Percentiles rank a stretch among this genome's conserved stretches.
Conservation (phyloP, 164 flowering plant genomes). For the Hamamelis virginiana region DNA sequence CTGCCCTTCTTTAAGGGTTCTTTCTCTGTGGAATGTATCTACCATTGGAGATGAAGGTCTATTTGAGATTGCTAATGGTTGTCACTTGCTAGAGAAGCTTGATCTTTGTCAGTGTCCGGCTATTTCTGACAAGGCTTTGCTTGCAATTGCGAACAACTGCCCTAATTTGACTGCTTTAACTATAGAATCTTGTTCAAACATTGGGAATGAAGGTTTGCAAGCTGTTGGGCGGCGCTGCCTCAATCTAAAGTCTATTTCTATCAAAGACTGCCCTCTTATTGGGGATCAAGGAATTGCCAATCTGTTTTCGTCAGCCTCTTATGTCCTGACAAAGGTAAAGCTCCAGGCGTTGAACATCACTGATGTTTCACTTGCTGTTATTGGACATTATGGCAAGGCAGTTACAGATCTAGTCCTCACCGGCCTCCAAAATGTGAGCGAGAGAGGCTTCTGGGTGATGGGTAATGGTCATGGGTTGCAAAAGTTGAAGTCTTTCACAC, state of each 20-base stretch:
- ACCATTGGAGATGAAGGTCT: slow-evolving; percentile 64
- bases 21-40: slow-evolving; percentile 66
- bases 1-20: slow-evolving; percentile 66
- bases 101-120: slow-evolving; percentile 65
- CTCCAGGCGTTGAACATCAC: slow-evolving; percentile 61
- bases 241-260: slow-evolving; percentile 50
- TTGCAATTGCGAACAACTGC: slow-evolving; percentile 71
- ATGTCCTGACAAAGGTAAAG: slow-evolving; percentile 54
- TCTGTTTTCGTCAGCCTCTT: slow-evolving; percentile 54
- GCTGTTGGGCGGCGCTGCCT: slow-evolving; percentile 63
- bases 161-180: slow-evolving; percentile 51
- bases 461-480: slow-evolving; percentile 68
- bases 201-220: slow-evolving; percentile 65
- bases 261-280: slow-evolving; percentile 68
- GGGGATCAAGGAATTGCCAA: slow-evolving; percentile 79
- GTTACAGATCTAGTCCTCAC: slow-evolving; percentile 56
- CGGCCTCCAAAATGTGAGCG: slow-evolving; percentile 56
- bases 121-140: slow-evolving; percentile 59
- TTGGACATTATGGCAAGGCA: slow-evolving; percentile 79
- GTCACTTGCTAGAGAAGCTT: slow-evolving; percentile 65
- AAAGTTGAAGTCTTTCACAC: slow-evolving; percentile 44
- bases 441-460: slow-evolving; percentile 85
- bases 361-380: slow-evolving; percentile 75
- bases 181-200: slow-evolving; percentile 61
- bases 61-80: slow-evolving; percentile 61